Conservation (phyloP, 768 basidiomycete species). For the Suillus bovinus region DNA sequence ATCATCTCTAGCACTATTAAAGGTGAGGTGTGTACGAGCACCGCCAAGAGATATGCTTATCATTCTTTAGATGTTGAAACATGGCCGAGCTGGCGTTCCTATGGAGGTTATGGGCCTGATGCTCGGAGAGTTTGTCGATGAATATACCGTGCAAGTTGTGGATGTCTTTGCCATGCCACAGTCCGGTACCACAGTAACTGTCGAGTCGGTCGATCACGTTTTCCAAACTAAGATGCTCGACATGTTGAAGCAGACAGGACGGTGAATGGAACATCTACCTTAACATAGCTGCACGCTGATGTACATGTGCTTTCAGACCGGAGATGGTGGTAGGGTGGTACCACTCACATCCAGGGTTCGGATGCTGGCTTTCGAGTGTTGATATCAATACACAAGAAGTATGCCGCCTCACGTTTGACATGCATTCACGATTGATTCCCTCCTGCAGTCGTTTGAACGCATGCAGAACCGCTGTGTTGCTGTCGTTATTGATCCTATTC, state of each 20-base stretch:
- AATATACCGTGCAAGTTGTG: constrained; percentile 91
- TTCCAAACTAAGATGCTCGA: constrained; percentile 99
- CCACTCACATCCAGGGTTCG: constrained; percentile 99
- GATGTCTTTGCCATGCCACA: constrained; percentile 99
- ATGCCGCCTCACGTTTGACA: constrained; percentile 18
- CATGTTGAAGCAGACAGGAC: constrained; percentile 98
- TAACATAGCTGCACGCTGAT: constrained; percentile 5
- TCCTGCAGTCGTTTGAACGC: constrained; percentile 87
- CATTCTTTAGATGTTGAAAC: constrained; percentile 89
- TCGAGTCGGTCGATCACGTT: constrained; percentile 98
- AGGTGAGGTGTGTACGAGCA: constrained; percentile 51
- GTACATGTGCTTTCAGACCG: constrained; percentile 50
- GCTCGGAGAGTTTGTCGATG: constrained; percentile 98
- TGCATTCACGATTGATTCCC: constrained; percentile 16
- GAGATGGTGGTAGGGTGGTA: constrained; percentile 99
- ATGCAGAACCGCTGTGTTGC: constrained; percentile 93
- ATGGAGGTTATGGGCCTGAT: constrained; percentile 99
- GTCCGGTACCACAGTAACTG: constrained; percentile 94
- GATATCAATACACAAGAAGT: constrained; percentile 99
- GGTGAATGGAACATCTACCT: constrained; percentile 50
- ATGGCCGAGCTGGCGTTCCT: constrained; percentile 96
- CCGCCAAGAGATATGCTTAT: constrained; percentile 7
- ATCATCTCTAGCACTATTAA: constrained; percentile 93
- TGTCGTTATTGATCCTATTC: constrained; percentile 97
- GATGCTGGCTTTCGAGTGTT: constrained; percentile 98